These are phyloP conservation scores for Gossypium raimondii DNA, from an alignment of 345 rosid genomes.

Conservation along the genomic window DNA sequence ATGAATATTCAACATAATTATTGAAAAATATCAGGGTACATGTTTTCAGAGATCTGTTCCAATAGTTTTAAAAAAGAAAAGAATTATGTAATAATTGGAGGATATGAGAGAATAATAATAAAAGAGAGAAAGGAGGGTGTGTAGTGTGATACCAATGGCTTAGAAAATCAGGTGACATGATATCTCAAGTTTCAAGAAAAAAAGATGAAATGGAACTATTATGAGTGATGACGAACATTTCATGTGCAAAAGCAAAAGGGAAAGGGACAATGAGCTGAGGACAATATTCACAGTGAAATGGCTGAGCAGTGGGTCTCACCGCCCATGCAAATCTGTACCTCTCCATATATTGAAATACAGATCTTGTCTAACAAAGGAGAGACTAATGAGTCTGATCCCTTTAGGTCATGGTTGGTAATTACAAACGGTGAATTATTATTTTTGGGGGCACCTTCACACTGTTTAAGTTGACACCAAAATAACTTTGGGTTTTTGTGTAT, in stretches of 20 bases:
- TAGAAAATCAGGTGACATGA: slow-evolving; percentile 9
- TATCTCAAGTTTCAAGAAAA: slow-evolving; percentile 21
- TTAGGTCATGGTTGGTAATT: slow-evolving; percentile 13
- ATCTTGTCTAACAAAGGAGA: slow-evolving; percentile 31
- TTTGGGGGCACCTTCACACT: slow-evolving; percentile 23
- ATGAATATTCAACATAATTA: too few species aligned
- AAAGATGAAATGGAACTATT: background rate
- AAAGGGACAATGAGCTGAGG: slow-evolving; percentile 25
- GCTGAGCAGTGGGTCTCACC: slow-evolving; percentile 34
- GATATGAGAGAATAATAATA: background rate
- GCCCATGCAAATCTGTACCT: slow-evolving; percentile 22
- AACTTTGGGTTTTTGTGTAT: slow-evolving; percentile 16
- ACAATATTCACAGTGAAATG: slow-evolving; percentile 24
- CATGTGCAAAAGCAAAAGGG: slow-evolving; percentile 34
- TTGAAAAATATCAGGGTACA: too few species aligned
- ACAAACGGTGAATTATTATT: slow-evolving; percentile 11
- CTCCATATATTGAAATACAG: slow-evolving; percentile 28
- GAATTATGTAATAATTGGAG: background rate
- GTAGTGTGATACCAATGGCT: slow-evolving; percentile 17
- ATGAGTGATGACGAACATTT: slow-evolving; percentile 29
- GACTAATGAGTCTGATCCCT: background rate
- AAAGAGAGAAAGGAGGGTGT: background rate
- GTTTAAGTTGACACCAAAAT: slow-evolving; percentile 38
- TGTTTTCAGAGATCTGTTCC: too few species aligned
- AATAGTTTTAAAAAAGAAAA: too few species aligned